Evolutionary conservation across 106 monocot species (phyloP).

Genomic region (Dendrobium officinale): DNA sequence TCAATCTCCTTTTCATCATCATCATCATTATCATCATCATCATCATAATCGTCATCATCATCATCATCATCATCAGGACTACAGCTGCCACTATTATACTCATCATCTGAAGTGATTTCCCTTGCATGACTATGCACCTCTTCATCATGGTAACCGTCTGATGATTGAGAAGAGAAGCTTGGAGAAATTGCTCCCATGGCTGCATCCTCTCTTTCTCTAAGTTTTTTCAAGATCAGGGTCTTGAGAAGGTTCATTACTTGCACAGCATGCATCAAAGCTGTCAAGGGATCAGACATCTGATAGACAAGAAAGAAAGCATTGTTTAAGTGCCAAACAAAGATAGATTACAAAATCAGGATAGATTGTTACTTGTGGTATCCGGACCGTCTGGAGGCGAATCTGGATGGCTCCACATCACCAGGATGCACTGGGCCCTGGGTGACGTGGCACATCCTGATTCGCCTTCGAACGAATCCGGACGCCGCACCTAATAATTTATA

Average conservation of each 20-base stretch:
- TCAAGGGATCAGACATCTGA: constrained; percentile 97
- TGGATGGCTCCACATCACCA: no score
- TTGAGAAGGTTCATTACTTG: constrained; percentile 98
- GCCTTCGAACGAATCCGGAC: no score
- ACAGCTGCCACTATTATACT: constrained; percentile 15
- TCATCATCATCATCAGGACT: background rate
- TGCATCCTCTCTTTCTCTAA: constrained; percentile 72
- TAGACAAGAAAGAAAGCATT: background rate
- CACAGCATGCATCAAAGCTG: constrained; percentile 94
- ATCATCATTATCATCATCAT: constrained; percentile 3
- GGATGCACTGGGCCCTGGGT: no score
- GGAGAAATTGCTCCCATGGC: constrained; percentile 25
- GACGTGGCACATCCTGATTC: no score
- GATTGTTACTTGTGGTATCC: no score
- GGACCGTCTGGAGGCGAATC: no score
- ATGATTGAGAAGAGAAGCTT: constrained; percentile 40
- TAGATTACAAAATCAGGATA: background rate
- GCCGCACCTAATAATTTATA: no score
- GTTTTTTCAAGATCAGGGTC: constrained; percentile 59
- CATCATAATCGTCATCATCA: background rate
- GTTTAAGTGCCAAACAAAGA: background rate
- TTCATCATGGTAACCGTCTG: constrained; percentile 13
- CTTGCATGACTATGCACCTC: constrained; percentile 6
- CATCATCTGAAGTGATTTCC: constrained; percentile 11
- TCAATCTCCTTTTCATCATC: background rate